These are phyloP conservation scores for Colletotrichum simmondsii DNA, from an alignment of 2,329 filamentous ascomycete species.

Conservation along the genomic window DNA sequence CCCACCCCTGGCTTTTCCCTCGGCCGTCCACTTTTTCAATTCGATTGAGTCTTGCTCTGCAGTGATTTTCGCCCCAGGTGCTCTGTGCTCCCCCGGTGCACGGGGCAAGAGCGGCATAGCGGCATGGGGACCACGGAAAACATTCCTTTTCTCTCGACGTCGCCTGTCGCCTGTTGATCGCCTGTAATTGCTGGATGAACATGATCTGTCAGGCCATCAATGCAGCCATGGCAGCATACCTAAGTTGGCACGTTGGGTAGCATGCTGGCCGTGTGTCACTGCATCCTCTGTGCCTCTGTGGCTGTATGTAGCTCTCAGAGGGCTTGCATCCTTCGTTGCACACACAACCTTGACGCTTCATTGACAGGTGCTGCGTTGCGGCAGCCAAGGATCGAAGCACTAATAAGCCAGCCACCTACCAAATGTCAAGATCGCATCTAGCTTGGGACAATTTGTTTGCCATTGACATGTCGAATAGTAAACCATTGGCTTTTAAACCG, in stretches of 20 bases:
- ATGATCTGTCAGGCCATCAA: not conserved
- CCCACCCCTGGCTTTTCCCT: not conserved
- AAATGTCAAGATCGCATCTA: too few relatives aligned
- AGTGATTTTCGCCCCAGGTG: constrained; percentile 29
- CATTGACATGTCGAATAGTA: not conserved
- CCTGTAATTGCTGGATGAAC: not conserved
- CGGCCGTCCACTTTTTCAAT: constrained; percentile 29
- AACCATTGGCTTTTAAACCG: not conserved
- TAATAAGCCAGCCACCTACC: not conserved
- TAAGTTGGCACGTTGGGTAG: not conserved
- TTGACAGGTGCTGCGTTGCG: constrained; percentile 13
- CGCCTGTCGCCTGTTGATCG: not conserved
- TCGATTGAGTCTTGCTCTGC: constrained; percentile 28
- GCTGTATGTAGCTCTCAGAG: not conserved
- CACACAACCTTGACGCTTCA: not conserved
- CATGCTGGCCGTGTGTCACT: not conserved
- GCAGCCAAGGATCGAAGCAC: not conserved
- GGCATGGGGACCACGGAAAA: not conserved
- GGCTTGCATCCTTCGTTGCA: not conserved
- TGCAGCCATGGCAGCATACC: not conserved
- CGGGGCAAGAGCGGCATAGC: not conserved
- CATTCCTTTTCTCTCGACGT: constrained; percentile 2
- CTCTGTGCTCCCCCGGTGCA: not conserved
- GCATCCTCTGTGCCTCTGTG: not conserved
- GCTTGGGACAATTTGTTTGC: too few relatives aligned